phyloP scores from a whole-genome alignment of 805 yeast species.

The Kluyveromyces siamensis region DNA sequence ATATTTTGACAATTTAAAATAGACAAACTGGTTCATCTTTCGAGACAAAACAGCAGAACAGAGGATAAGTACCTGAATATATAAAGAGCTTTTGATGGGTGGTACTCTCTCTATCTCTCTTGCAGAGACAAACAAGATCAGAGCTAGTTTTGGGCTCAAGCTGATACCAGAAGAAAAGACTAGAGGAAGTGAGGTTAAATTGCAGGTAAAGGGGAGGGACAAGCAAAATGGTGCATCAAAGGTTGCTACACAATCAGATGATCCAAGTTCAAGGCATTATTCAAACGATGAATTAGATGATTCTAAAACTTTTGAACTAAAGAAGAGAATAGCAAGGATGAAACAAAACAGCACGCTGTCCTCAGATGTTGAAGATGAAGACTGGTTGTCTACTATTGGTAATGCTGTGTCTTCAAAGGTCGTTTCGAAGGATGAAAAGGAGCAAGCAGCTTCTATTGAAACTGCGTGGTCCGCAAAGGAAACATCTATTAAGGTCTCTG shows the following conservation, averaged over 20 bases:
- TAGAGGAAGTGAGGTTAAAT: not conserved
- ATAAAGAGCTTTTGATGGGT: slow-evolving; percentile 9
- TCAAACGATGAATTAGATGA: not conserved
- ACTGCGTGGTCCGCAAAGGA: slow-evolving; percentile 19
- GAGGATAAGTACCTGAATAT: not conserved
- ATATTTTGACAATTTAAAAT: not conserved
- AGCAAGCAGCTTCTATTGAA: slow-evolving; percentile 4
- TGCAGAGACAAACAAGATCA: slow-evolving; percentile 37
- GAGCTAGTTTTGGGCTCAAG: slow-evolving; percentile 32
- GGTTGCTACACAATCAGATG: not conserved
- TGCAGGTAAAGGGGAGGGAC: not conserved
- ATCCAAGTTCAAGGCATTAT: not conserved
- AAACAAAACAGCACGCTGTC: not conserved
- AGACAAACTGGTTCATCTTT: not conserved
- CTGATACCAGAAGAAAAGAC: slow-evolving; percentile 22
- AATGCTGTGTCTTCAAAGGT: slow-evolving; percentile 3
- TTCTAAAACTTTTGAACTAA: slow-evolving; percentile 1
- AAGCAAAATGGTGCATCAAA: not conserved
- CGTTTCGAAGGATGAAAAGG: slow-evolving; percentile 1
- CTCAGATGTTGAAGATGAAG: slow-evolving; percentile 1
- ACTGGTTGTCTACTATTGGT: slow-evolving; percentile 22
- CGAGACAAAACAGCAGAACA: not conserved
- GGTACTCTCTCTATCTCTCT: slow-evolving; percentile 24
- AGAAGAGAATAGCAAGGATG: not conserved
- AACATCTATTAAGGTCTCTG: slow-evolving; percentile 36